phyloP scores from a whole-genome alignment of 2,329 filamentous ascomycete species.

The Pseudogymnoascus sp. region DNA sequence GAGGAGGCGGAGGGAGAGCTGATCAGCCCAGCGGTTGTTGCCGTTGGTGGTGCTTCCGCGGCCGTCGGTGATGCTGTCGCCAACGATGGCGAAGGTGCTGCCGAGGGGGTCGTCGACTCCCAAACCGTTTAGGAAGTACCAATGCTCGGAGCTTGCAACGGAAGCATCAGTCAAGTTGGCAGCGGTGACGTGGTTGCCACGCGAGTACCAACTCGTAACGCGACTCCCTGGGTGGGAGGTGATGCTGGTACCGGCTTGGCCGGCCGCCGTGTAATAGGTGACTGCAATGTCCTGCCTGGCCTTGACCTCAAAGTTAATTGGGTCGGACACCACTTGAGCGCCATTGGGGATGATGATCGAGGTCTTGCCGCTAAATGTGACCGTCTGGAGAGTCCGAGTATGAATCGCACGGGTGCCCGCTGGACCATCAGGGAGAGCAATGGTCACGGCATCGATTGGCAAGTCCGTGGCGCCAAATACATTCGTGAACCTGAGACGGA shows the following conservation, averaged over 20 bases:
- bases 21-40: slow-evolving; percentile 47
- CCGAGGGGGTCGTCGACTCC: slow-evolving; percentile 43
- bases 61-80: slow-evolving; percentile 63
- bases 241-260: slow-evolving; percentile 47
- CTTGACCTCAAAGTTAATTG: slow-evolving; percentile 44
- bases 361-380: slow-evolving; percentile 49
- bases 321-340: slow-evolving; percentile 52
- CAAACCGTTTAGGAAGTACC: slow-evolving; percentile 54
- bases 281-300: slow-evolving; percentile 45
- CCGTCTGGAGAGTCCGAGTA: slow-evolving; percentile 37
- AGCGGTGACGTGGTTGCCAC: slow-evolving; percentile 43
- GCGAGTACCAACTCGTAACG: slow-evolving; percentile 47
- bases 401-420: slow-evolving; percentile 45
- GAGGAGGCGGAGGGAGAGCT: slow-evolving; percentile 40
- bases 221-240: slow-evolving; percentile 56
- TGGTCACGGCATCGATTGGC: slow-evolving; percentile 47
- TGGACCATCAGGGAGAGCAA: slow-evolving; percentile 48
- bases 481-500: slow-evolving; percentile 56
- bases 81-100: slow-evolving; percentile 48
- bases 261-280: slow-evolving; percentile 49
- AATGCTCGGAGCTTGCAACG: slow-evolving; percentile 33
- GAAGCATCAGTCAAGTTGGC: slow-evolving; percentile 31
- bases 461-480: slow-evolving; percentile 52
- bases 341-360: slow-evolving; percentile 45
- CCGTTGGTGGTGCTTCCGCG: slow-evolving; percentile 50